Evolutionary conservation across 106 monocot genomes (phyloP).

Genomic region (Alisma plantagoaquatica): DNA sequence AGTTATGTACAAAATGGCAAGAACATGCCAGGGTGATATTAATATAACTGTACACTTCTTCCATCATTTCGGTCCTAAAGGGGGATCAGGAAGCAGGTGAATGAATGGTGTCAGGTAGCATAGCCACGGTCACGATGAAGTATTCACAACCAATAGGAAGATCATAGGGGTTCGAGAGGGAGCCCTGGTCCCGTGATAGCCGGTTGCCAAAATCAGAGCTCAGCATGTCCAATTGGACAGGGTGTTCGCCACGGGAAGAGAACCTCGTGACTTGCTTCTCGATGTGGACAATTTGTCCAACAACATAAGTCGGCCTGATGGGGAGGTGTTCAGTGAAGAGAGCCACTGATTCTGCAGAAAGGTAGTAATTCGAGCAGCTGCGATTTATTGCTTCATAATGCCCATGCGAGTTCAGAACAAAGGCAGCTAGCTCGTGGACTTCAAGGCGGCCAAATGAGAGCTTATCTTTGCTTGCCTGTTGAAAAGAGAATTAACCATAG

Average conservation of each 20-base stretch:
- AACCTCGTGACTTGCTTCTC: constrained; percentile 38
- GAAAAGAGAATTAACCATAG: no score
- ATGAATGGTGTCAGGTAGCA: constrained; percentile 73
- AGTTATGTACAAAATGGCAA: no score
- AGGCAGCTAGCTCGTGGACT: constrained; percentile 83
- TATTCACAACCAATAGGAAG: constrained; percentile 84
- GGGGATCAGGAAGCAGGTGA: constrained; percentile 72
- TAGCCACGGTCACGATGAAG: constrained; percentile 88
- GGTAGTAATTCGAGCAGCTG: constrained; percentile 67
- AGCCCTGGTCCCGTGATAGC: constrained; percentile 7
- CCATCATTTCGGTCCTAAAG: constrained; percentile 62
- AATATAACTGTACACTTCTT: no score
- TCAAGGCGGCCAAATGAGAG: constrained; percentile 76
- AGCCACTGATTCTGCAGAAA: constrained; percentile 87
- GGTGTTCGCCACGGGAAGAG: constrained; percentile 5
- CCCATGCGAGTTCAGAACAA: constrained; percentile 60
- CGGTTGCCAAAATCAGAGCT: constrained; percentile 11
- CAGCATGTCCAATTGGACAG: constrained; percentile 13
- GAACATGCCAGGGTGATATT: no score
- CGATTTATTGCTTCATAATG: constrained; percentile 76
- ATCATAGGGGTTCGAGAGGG: constrained; percentile 50
- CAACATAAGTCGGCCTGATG: constrained; percentile 44
- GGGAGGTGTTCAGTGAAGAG: constrained; percentile 62
- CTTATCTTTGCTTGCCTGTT: constrained; percentile 87
- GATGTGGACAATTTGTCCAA: constrained; percentile 96